Base-by-base conservation (phyloP, 2,329 filamentous ascomycete species). In the Annulohypoxylon truncatum region DNA sequence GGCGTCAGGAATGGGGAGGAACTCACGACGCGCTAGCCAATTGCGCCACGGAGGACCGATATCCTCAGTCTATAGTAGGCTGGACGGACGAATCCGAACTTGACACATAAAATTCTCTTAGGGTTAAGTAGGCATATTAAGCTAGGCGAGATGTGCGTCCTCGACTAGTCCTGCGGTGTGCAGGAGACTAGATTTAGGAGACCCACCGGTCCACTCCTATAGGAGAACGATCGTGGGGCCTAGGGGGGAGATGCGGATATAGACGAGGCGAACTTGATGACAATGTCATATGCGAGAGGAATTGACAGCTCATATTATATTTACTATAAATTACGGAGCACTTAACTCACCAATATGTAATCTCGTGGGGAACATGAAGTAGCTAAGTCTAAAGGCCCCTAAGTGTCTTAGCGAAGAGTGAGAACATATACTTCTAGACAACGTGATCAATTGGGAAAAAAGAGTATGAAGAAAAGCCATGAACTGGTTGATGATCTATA, bases 1-100 rank as follows among this genome's bases (percentile, higher is more conserved):
- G 8, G 44, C 22, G 24, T 48, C n/a, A 48, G 24, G 18, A 13
- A 15, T 46, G 42, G 44, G 44, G 44, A 48, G 18, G 13, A 48
- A 48, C 44, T 48, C 24, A 48, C 44, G 80, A 86, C 84, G 84
- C 84, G 83, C 84, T 86, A 86, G 82, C 84, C 84, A 85, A 83
- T 75, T 81, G 79, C 69, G 79, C 79, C 78, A 88, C 83, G 60
- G 73, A 74, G 71, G 72, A 74, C 18, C 10, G 48, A 35, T 26
- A 8, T 26, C 26, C 13, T 40, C 31, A 26, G 31, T 40, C 31
- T 26, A 12, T 31, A 13, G 15, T 15, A 33, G 7, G 35, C 15
- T 28, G 22, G 38, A 31, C n/a, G 35, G 51, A 42, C 51, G n/a
- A 20, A 20, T 20, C 15, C 20, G 35, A 44, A 38, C 51, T 54